Percentiles rank a stretch among this genome's conserved stretches.
phyloP scores from a whole-genome alignment of 768 basidiomycete genomes.

The Tephrocybe sp. region DNA sequence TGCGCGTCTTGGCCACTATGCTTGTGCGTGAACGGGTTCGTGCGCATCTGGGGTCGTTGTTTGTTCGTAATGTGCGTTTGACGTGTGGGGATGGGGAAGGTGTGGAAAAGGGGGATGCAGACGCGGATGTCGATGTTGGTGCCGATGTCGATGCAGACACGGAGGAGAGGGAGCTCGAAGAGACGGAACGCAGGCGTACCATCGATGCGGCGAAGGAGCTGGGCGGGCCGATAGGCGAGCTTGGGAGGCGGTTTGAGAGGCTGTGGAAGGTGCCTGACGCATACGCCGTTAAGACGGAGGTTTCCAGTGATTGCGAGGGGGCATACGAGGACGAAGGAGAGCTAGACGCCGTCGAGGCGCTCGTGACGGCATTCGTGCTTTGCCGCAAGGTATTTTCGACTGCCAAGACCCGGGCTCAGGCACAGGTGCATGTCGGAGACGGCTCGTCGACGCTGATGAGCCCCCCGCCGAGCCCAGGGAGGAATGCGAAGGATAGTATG shows the following conservation, averaged over 20 bases:
- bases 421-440: neutral
- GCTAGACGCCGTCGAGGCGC: slow-evolving; percentile 45
- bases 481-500: slow-evolving; percentile 15
- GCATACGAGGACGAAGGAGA: slow-evolving; percentile 18
- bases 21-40: slow-evolving; percentile 52
- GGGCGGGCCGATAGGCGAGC: slow-evolving; percentile 51
- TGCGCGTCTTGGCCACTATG: slow-evolving; percentile 48
- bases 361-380: slow-evolving; percentile 59
- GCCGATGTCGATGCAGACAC: slow-evolving; percentile 23
- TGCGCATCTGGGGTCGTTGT: slow-evolving; percentile 50
- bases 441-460: slow-evolving; percentile 43
- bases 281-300: slow-evolving; percentile 14
- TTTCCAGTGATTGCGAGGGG: neutral
- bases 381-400: slow-evolving; percentile 56
- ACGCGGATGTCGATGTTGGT: slow-evolving; percentile 21
- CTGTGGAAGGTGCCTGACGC: slow-evolving; percentile 41
- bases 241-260: slow-evolving; percentile 56
- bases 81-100: slow-evolving; percentile 18
- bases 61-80: slow-evolving; percentile 39
- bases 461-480: slow-evolving; percentile 53
- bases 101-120: slow-evolving; percentile 26
- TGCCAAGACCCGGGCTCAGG: slow-evolving; percentile 9
- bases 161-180: slow-evolving; percentile 27
- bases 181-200: slow-evolving; percentile 36
- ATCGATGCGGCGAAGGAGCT: slow-evolving; percentile 61